Percentiles rank a stretch among this genome's conserved stretches.
phyloP scores from a whole-genome alignment of 257 asterid genomes.

The Solanum raphanifolium region DNA sequence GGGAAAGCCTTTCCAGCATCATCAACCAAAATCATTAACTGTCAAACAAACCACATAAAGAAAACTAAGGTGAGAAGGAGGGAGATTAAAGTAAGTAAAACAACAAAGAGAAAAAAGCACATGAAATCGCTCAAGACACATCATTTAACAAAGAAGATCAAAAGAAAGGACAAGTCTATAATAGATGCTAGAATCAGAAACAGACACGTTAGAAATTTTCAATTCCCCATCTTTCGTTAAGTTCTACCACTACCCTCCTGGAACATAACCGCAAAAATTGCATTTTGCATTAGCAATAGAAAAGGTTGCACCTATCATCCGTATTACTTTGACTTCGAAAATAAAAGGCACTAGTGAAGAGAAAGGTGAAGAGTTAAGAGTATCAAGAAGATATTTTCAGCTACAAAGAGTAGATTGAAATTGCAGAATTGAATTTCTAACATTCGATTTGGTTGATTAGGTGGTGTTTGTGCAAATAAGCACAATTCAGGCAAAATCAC shows the following conservation, averaged over 20 bases:
- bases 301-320: background rate
- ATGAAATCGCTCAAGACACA: background rate
- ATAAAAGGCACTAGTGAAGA: background rate
- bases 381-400: background rate
- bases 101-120: background rate
- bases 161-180: background rate
- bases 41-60: background rate
- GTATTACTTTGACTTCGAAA: background rate
- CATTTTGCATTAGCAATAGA: background rate
- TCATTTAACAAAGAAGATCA: background rate
- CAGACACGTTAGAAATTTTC: background rate
- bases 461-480: background rate
- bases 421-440: background rate
- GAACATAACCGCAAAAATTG: background rate
- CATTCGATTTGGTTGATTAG: background rate
- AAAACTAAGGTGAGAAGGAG: background rate
- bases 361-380: background rate
- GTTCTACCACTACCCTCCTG: background rate
- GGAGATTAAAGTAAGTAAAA: background rate
- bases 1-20: constrained; percentile 94
- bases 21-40: constrained; percentile 93
- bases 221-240: background rate
- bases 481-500: background rate
- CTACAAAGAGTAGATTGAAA: background rate
- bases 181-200: background rate